Base-by-base conservation (phyloP, 306 rosid species). In the Styphnolobium japonicum region DNA sequence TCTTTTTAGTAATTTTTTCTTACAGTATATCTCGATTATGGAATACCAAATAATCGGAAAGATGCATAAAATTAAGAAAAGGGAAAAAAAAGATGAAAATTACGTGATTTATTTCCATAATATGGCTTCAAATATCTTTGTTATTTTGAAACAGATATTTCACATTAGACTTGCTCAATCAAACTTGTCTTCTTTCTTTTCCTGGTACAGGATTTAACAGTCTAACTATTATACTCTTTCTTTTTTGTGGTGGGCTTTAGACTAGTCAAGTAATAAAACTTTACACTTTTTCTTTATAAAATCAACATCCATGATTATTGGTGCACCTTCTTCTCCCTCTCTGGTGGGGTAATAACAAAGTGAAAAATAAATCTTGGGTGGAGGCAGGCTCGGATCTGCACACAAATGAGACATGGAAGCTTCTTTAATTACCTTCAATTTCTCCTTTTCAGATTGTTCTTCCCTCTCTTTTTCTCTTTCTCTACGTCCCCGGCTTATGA, bases 231-330 rank as follows among this genome's bases (percentile, higher is more conserved):
- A 73, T 46, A 58, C 74, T 65, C 18, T 48, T 71, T 42, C 23
- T 25, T 42, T 74, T 21, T 56, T 25, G 42, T 42, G 75, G 57
- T n/a, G 74, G 68, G 78, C 72, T 52, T 31, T 81, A 76, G 79
- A 76, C 81, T 53, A 52, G 88, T 74, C 81, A 67, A 42, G 78
- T 72, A 70, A 80, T 39, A 7, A 9, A 66, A 71, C 88, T 79
- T 52, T 75, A 55, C 34, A 46, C 78, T 87, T 89, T 89, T 77
- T 49, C 90, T 86, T 87, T 76, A 80, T 77, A 58, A 82, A 84
- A 82, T 73, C 55, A 84, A 66, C 71, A 40, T 56, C 27, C 83
- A 58, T 29, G 71, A 55, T 84, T 79, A 25, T 25, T 36, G 77
- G 39, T 43, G 48, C 76, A 29, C 66, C 63, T 63, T 51, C 78